These are phyloP conservation scores for Cystoisospora suis DNA, from an alignment of 169 alveolate species.

Conservation along the genomic window DNA sequence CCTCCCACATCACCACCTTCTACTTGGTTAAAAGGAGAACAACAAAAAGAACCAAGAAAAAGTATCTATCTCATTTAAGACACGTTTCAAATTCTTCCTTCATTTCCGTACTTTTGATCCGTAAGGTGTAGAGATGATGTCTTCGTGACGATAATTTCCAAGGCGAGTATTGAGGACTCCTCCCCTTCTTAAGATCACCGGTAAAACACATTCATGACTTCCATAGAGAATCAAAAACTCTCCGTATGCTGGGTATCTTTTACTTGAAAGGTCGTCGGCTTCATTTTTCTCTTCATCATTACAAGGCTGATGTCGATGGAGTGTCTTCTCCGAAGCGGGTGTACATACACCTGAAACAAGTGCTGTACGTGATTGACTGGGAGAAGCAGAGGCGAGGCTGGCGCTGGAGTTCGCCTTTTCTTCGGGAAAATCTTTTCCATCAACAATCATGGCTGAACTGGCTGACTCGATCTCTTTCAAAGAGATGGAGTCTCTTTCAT, in stretches of 20 bases:
- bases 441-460: too few species aligned
- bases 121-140: conserved; percentile 46
- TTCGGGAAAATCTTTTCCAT: neutral
- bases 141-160: conserved; percentile 64
- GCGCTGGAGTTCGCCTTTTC: neutral
- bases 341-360: neutral
- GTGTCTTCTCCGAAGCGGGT: neutral
- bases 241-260: conserved; percentile 50
- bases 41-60: too few species aligned
- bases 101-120: conserved; percentile 67
- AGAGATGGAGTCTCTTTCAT: too few species aligned
- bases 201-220: conserved; percentile 27
- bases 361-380: neutral
- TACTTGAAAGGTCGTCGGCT: neutral
- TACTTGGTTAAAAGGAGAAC: neutral
- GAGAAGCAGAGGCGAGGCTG: neutral
- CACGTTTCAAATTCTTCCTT: too few species aligned
- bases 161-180: conserved; percentile 48
- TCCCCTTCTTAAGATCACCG: conserved; percentile 14
- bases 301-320: too few species aligned
- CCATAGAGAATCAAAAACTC: conserved; percentile 65
- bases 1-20: neutral
- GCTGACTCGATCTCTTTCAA: too few species aligned
- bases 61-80: too few species aligned
- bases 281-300: too few species aligned